These are phyloP conservation scores for Colletotrichum salicis DNA, from an alignment of 2,329 filamentous ascomycete species.

Conservation along the genomic window DNA sequence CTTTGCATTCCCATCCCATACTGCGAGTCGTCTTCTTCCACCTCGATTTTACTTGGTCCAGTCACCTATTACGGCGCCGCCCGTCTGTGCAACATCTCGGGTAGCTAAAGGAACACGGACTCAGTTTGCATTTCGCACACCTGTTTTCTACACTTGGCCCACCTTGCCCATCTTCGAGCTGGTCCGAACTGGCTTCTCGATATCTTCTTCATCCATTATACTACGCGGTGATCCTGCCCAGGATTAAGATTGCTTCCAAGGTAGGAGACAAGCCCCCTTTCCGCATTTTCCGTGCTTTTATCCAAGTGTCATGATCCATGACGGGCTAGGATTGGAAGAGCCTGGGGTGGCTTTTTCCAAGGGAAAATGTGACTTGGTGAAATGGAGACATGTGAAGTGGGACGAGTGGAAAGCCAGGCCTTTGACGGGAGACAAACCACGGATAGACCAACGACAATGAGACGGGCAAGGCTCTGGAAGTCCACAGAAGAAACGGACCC, in stretches of 20 bases:
- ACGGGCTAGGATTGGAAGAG: neutral
- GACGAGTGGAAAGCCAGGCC: neutral
- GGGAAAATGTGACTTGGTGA: neutral
- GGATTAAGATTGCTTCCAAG: neutral
- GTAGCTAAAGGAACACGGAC: neutral
- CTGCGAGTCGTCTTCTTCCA: neutral
- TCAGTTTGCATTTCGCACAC: neutral
- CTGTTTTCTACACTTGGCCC: neutral
- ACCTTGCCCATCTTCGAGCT: neutral
- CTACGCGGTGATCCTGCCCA: neutral
- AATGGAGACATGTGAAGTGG: neutral
- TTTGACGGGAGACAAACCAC: neutral
- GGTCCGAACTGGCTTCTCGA: neutral
- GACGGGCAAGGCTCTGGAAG: neutral
- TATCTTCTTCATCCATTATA: neutral
- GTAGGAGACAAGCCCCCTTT: neutral
- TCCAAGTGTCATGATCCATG: neutral
- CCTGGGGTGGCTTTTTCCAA: neutral
- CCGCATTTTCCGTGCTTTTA: neutral
- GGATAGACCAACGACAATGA: neutral
- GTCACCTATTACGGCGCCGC: neutral
- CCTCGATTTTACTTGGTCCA: neutral
- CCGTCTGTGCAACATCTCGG: neutral
- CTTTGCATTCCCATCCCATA: neutral
- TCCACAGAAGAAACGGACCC: neutral